Base-by-base conservation (phyloP, 169 alveolate species). In the Amoebophrya sp. region DNA sequence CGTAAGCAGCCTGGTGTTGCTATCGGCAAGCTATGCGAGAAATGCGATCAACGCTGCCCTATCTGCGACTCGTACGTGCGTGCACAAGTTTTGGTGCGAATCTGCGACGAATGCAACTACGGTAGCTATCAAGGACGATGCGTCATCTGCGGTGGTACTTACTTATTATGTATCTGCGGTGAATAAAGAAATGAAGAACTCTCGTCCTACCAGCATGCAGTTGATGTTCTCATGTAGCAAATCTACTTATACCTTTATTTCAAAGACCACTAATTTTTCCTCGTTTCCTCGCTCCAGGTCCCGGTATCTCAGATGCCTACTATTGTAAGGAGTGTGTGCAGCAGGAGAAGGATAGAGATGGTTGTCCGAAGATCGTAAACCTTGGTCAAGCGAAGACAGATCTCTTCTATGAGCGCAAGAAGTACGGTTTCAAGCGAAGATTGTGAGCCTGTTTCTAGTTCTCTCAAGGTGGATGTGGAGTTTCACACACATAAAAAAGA, bases 41-140 rank as follows among this genome's bases (percentile, higher is more conserved):
- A 98, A 92, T 93, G 94, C 93, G 99, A 99, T 94, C 99, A 99
- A 39, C 98, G 97, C 93, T 99, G 99, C 93, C 99, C 99, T 0
- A 98, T 99, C 78, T 99, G 99, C 93, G 99, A 99, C 94, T 98
- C 99, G 24, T 98, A 98, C 94, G 99, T 99, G 53, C 96, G 99
- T 40, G 99, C 99, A 40, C 96, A 97, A 93, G 95, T 99, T 34
- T 95, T 99, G 76, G 99, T 98, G 34, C 95, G 99, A 93, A 97
- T 98, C 26, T 99, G 99, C 94, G 99, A 99, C 95, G 99, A 98
- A 93, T 99, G 99, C 93, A 98, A 99, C 96, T 99, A 98, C 94
- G 99, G 99, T 36, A 96, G 98, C 53, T 96, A 96, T 93, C 98
- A 97, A 29, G 94, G 65, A n/a, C 38, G 97, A 97, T 96, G 94